phyloP scores from a whole-genome alignment of 495 filamentous ascomycete species.

The Elasticomyces elasticus region DNA sequence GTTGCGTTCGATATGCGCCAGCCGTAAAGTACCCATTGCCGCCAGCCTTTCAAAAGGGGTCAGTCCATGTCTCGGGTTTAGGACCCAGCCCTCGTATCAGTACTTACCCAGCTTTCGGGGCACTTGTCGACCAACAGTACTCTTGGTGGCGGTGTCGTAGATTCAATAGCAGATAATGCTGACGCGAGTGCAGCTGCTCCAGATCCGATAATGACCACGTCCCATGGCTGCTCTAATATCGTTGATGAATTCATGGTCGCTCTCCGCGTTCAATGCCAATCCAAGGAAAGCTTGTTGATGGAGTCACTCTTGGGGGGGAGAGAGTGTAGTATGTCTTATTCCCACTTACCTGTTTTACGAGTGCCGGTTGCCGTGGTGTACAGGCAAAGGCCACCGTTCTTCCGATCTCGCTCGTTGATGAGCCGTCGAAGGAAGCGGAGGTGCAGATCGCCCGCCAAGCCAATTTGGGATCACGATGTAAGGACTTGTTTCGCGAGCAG shows the following conservation, averaged over 20 bases:
- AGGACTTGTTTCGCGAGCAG: no score
- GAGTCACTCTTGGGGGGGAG: not conserved
- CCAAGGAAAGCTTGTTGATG: no score
- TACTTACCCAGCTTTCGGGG: slow-evolving; percentile 40
- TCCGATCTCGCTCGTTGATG: not conserved
- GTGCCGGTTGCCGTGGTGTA: not conserved
- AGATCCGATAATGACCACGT: slow-evolving; percentile 46
- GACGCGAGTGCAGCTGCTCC: slow-evolving; percentile 53
- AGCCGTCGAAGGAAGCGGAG: not conserved
- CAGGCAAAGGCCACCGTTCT: not conserved
- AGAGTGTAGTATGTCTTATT: not conserved
- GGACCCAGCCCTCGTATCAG: no score
- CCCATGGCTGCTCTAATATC: slow-evolving; percentile 17
- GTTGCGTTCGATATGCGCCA: slow-evolving; percentile 43
- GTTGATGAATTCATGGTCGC: no score
- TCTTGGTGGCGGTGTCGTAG: slow-evolving; percentile 20
- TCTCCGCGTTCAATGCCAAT: no score
- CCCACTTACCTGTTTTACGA: not conserved
- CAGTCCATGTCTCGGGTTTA: no score
- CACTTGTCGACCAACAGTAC: slow-evolving; percentile 46
- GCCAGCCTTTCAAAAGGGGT: no score
- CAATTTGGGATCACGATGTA: not conserved
- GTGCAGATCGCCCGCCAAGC: not conserved
- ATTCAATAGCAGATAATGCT: slow-evolving; percentile 39
- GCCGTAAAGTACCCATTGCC: slow-evolving; percentile 53